Evolutionary conservation across 108 stramenopile species (phyloP), one percentile per base, ranked within the genome.

Genomic region (Hondaea fermentalgiana): DNA sequence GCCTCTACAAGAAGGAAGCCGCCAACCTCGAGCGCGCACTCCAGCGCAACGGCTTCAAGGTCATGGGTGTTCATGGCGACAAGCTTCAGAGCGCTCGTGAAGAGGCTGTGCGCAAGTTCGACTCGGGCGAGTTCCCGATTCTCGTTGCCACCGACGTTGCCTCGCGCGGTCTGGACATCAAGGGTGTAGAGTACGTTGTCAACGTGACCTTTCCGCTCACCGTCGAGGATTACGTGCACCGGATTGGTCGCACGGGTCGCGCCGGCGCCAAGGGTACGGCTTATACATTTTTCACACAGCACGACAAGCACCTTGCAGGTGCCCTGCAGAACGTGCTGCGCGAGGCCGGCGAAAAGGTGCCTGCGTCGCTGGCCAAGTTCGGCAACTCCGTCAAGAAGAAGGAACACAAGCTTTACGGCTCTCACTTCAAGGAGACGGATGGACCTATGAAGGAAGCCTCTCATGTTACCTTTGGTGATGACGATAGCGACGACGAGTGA

Each of bases 351-450:
- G 97, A 97, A 89, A 87, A 90, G 44, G 95, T 98, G 69, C 98
- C 99, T 1, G 95, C 96, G 35, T 97, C 93, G 35, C 90, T 98
- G 35, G 92, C 97, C 93, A 96, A 95, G 89, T 99, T 98, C 93
- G 98, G 98, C 12, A 97, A 97, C 88, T 97, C 97, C 16, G 98
- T 98, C 57, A 99, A 99, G 92, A 98, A 98, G 95, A 99, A 99
- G 96, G 97, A 98, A 91, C 97, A 98, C 95, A 99, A 98, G 88
- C 89, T 98, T 49, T 99, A 99, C 88, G 98, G 99, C 23, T 97
- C 94, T 69, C 98, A 98, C 93, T 96, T 96, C 21, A 97, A 97
- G 12, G 96, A 92, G 88, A 88, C 88, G 14, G 95, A 94, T 23
- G 91, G 88, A 60, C 94, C 91, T 45, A 95, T 92, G 94, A 96